Evolutionary conservation across 495 filamentous ascomycete species (phyloP).

Genomic region (Penicillium argentinense): DNA sequence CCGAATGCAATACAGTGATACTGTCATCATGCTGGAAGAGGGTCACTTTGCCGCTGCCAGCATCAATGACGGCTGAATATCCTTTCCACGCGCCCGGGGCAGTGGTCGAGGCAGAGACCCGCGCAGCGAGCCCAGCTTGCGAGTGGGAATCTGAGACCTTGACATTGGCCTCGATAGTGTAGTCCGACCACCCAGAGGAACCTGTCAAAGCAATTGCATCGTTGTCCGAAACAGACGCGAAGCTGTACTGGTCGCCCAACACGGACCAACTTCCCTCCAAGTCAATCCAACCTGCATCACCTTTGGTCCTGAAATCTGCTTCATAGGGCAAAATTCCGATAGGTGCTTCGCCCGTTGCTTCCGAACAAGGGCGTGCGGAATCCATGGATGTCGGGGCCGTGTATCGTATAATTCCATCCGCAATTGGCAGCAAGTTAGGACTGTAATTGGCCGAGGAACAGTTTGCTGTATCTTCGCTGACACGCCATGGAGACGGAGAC

Average conservation of each 20-base stretch:
- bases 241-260: not conserved
- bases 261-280: conserved; percentile 1
- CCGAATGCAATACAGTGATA: not conserved
- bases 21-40: not conserved
- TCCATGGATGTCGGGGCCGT: not conserved
- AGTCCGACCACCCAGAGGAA: conserved; percentile 2
- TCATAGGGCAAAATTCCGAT: not conserved
- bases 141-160: not conserved
- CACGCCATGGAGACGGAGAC: conserved; percentile 2
- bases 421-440: not conserved
- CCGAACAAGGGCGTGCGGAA: not conserved
- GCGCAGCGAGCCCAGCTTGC: not conserved
- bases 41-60: not conserved
- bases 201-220: not conserved
- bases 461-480: not conserved
- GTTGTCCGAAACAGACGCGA: not conserved
- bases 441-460: not conserved
- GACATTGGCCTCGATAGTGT: not conserved
- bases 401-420: not conserved
- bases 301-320: not conserved
- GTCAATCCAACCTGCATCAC: conserved; percentile 1
- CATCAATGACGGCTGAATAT: not conserved
- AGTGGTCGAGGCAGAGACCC: not conserved
- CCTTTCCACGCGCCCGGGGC: not conserved
- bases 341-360: not conserved